A percentile compares a stretch with the other conserved stretches of the same genome.
Conservation (phyloP, 2,329 filamentous ascomycete genomes). For the Colletotrichum sansevieriae region DNA sequence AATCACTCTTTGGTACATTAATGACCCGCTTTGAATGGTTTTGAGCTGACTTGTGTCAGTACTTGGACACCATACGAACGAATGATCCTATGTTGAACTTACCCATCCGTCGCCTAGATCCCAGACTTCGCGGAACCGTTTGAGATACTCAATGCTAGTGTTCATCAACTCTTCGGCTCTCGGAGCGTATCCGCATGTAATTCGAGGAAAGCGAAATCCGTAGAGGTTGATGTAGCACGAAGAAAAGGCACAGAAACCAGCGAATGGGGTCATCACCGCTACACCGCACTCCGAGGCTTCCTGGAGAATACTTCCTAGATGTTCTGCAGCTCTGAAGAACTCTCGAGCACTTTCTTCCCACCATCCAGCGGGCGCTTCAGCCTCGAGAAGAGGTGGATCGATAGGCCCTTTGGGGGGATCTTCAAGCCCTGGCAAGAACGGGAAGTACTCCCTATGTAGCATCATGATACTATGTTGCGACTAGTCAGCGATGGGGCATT, state of each 20-base stretch:
- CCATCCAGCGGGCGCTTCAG: conserved; percentile 53
- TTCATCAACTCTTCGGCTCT: conserved; percentile 43
- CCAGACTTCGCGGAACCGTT: conserved; percentile 48
- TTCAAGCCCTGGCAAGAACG: conserved; percentile 55
- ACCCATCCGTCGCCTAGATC: conserved; percentile 49
- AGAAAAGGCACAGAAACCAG: conserved; percentile 61
- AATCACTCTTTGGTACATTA: conserved; percentile 46
- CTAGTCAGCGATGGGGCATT: neutral
- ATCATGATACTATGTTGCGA: conserved; percentile 52
- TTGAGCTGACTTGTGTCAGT: conserved; percentile 16
- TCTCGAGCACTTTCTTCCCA: conserved; percentile 55
- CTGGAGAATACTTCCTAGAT: conserved; percentile 52
- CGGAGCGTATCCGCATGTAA: conserved; percentile 53
- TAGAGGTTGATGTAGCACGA: conserved; percentile 59
- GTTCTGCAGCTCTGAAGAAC: conserved; percentile 53
- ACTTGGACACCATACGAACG: accelerated
- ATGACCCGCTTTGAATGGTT: conserved; percentile 43
- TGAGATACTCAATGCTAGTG: conserved; percentile 47
- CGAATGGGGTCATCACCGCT: conserved; percentile 56
- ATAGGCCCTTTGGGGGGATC: conserved; percentile 54
- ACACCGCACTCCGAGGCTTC: conserved; percentile 54
- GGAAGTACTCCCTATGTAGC: conserved; percentile 59
- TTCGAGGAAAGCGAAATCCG: conserved; percentile 54
- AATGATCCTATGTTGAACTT: neutral
- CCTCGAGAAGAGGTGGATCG: conserved; percentile 55